Evolutionary conservation across 768 basidiomycete genomes (phyloP).

Genomic region (Cystobasidium tubakii): DNA sequence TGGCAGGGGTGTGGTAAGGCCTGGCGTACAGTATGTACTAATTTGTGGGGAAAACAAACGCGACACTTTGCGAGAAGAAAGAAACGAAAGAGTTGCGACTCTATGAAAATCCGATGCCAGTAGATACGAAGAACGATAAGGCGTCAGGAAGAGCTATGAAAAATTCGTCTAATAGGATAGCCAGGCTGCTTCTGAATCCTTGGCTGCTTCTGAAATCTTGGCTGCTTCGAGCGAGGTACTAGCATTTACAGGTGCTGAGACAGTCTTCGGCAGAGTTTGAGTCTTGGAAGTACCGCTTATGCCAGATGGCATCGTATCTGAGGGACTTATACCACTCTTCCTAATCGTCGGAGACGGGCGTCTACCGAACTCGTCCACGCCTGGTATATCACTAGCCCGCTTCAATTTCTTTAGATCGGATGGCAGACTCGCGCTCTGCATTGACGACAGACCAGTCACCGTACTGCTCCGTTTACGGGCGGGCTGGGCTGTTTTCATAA

Average conservation of each 20-base stretch:
- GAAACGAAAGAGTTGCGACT: no score
- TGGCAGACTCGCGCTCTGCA: not conserved
- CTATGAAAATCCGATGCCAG: no score
- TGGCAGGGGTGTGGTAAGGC: no score
- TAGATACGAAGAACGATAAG: not conserved
- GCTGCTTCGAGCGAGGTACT: not conserved
- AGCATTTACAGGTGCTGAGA: not conserved
- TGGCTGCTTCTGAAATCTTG: not conserved
- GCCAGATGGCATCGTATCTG: not conserved
- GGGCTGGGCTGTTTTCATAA: not conserved
- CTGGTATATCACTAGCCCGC: not conserved
- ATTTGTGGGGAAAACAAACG: no score
- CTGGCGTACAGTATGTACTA: no score
- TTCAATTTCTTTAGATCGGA: not conserved
- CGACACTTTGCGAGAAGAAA: no score
- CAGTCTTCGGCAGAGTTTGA: not conserved
- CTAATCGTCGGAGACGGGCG: not conserved
- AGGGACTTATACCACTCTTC: not conserved
- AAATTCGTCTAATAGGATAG: not conserved
- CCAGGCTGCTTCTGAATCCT: conserved; percentile 7
- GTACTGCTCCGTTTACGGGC: conserved; percentile 19
- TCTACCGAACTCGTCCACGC: conserved; percentile 4
- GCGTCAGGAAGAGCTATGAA: not conserved
- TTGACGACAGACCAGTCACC: not conserved
- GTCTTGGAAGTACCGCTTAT: not conserved